Conservation (phyloP, 495 filamentous ascomycete genomes). For the Aspergillus steynii region DNA sequence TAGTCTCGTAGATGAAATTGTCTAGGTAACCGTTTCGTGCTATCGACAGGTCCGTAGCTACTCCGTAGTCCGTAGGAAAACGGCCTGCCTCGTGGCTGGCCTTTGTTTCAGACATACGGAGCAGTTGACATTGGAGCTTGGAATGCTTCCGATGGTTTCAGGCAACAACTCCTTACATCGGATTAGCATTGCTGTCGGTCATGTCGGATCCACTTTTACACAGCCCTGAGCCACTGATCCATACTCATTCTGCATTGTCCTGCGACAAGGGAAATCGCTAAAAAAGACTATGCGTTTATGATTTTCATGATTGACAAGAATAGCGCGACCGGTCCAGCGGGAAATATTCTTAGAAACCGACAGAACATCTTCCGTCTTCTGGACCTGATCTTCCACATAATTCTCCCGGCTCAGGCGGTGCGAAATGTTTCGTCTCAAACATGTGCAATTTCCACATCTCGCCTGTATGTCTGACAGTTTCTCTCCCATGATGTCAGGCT, state of each 20-base stretch:
- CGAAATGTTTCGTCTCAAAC: not conserved
- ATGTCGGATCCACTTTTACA: not conserved
- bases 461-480: not conserved
- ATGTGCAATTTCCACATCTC: not conserved
- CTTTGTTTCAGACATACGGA: not conserved
- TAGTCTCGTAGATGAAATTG: not conserved
- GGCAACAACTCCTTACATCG: constrained; percentile 7
- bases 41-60: not conserved
- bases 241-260: not conserved
- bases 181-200: not conserved
- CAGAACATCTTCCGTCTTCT: not conserved
- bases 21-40: not conserved
- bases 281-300: not conserved
- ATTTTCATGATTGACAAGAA: constrained; percentile 14
- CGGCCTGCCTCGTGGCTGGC: not conserved
- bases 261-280: no score
- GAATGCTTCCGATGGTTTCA: not conserved
- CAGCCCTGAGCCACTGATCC: not conserved
- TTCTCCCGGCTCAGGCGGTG: not conserved
- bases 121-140: not conserved
- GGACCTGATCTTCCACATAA: not conserved
- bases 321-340: constrained; percentile 3
- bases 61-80: not conserved
- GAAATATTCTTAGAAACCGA: constrained; percentile 6
- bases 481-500: not conserved